Percentiles rank a stretch among this genome's conserved stretches.
Evolutionary conservation across 768 basidiomycete species (phyloP).

Genomic region (Lentinula detonsa): DNA sequence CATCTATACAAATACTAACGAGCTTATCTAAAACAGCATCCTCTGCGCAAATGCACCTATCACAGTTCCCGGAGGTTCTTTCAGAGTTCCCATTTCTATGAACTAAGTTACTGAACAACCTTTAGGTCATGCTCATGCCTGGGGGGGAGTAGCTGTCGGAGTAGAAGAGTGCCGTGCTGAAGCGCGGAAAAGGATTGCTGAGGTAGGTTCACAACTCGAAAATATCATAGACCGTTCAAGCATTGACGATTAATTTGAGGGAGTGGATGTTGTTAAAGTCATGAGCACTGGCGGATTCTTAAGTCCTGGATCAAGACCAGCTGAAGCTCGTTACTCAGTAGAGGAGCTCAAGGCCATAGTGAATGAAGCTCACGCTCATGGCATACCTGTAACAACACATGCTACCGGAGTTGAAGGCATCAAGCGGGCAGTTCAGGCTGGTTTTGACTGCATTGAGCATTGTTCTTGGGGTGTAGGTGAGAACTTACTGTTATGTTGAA

Average conservation of each 20-base stretch:
- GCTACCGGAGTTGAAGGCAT: slow-evolving; percentile 5
- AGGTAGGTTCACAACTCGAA: not conserved
- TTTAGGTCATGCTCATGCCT: slow-evolving; percentile 2
- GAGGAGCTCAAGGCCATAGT: slow-evolving; percentile 6
- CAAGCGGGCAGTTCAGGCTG: not conserved
- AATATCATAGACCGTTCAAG: not conserved
- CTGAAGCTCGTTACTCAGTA: not conserved
- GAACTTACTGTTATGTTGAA: not conserved
- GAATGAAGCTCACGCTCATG: not conserved
- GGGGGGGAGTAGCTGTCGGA: slow-evolving; percentile 2
- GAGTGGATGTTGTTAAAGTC: slow-evolving; percentile 1
- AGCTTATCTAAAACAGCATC: not conserved
- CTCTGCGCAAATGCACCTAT: not conserved
- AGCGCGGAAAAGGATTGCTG: not conserved
- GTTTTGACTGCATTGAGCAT: slow-evolving; percentile 5
- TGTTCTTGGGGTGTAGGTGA: slow-evolving; percentile 3
- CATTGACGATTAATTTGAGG: not conserved
- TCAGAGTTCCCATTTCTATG: not conserved
- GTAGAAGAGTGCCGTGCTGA: slow-evolving; percentile 3
- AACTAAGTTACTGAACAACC: not conserved
- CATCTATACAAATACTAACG: not conserved
- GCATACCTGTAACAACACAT: slow-evolving; percentile 6
- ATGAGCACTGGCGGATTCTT: slow-evolving; percentile 5
- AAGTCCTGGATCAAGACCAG: not conserved
- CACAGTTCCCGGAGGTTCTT: not conserved